Evolutionary conservation across 768 basidiomycete species (phyloP), one percentile per base, ranked within the genome.

Genomic region (Trametes punicea): DNA sequence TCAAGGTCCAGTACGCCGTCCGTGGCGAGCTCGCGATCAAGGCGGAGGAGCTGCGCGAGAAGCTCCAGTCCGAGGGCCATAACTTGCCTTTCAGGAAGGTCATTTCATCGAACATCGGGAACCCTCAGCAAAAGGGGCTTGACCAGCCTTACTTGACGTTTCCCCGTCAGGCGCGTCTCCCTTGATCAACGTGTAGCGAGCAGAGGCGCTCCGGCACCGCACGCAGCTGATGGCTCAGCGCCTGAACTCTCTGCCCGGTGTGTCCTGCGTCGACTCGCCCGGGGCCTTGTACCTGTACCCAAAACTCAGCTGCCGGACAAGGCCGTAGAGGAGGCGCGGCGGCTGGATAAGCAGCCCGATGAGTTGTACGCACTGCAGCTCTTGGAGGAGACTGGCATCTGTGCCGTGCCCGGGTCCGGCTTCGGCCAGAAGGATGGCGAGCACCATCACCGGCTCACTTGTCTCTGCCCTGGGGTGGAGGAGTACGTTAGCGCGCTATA

Each of bases 251-350:
- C 81, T 96, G 27, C 81, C 87, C 2, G 94, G 96, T n/a, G 86
- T 96, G 52, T 87, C 85, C 11, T 98, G 95, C 69, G 91, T 93
- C 55, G 76, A 88, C 67, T 88, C 89, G 0, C 88, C 96, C 10
- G 95, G 95, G 3, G 94, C 96, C 13, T 78, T 99, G 65, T 99
- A 99, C 73, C 79, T 99, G 41, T 98, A 86, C 77, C 97, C 96
- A 4, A 79, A 77, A 67, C 87, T 98, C 64, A 77, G 41, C 78
- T 99, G 45, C 84, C 93, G 6, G 65, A 78, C 15, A 82, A 80
- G 62, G 95, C 92, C 3, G 73, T 87, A 54, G 79, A 83, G 44
- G 90, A 83, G 6, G 96, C 96, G 29, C 71, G 77, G 61, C 73
- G 78, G 64, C 79, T 75, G 1, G 89, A 88, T 1, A 91, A 91